Evolutionary conservation across 1,284 basidiomycete species (phyloP), one percentile per base, ranked within the genome.

Genomic region (Leccinum ponderosum): DNA sequence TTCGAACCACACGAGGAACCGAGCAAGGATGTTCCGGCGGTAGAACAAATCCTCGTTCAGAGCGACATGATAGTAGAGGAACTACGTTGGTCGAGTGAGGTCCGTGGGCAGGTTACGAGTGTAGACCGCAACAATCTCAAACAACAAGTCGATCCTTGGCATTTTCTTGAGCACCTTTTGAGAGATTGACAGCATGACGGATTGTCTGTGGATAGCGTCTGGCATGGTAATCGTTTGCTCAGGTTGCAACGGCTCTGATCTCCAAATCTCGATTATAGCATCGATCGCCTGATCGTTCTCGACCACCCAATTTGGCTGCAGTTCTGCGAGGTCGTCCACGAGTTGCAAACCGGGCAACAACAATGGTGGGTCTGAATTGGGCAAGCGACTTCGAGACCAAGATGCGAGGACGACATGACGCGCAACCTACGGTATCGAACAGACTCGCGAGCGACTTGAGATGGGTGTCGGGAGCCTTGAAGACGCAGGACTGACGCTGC

Each of bases 61-160:
- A 69, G 95, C 92, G 37, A 97, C 90, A 66, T 94, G 91, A 33
- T 85, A 80, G 73, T 97, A 97, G 17, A 99, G 84, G 80, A 98
- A 98, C 63, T 91, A 88, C 0, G 92, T 89, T n/a, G 93, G 80
- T 55, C 82, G 84, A 29, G 93, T 87, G 47, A 94, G 80, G 71
- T 99, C 95, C 72, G 96, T 87, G 3, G 93, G 88, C 12, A 92
- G 83, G 62, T 89, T 86, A 65, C 91, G 89, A 33, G 91, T 89
- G 78, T 92, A 98, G 47, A 95, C 80, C 37, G 90, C 87, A 55
- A 94, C 87, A 47, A 98, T 80, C 60, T 97, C 94, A 73, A 98
- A 95, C 42, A 98, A 80, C 3, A 98, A 80, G 68, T 98, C 94
- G 57, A 97, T 86, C 52, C 93, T 89, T 44, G 87, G 86, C 31